A percentile compares a stretch with the other conserved stretches of the same genome.
Evolutionary conservation across 768 basidiomycete genomes (phyloP).

Genomic region (Sporobolomyces roseus): DNA sequence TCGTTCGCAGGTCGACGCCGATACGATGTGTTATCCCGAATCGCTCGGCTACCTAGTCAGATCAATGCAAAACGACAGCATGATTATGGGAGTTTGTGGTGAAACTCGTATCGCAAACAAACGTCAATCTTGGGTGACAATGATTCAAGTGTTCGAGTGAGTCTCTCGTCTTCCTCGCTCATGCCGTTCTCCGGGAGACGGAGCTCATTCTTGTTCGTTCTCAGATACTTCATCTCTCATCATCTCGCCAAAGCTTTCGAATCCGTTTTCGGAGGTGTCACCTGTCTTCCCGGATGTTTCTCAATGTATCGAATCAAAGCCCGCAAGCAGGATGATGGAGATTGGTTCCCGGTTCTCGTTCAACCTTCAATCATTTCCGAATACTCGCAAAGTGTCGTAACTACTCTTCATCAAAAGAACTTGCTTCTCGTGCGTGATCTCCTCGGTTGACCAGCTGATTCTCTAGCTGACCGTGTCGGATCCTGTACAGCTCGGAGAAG

Average conservation of each 20-base stretch:
- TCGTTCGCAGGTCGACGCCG: constrained; percentile 79
- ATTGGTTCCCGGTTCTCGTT: constrained; percentile 95
- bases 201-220: neutral
- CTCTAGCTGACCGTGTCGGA: neutral
- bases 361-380: constrained; percentile 97
- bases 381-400: constrained; percentile 89
- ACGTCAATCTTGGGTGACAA: constrained; percentile 94
- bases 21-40: constrained; percentile 89
- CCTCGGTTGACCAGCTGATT: neutral
- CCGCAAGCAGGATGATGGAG: constrained; percentile 76
- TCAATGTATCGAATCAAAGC: constrained; percentile 99
- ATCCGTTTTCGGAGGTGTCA: constrained; percentile 98
- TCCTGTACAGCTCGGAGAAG: constrained; percentile 68
- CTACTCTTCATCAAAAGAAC: constrained; percentile 96
- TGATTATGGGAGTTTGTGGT: constrained; percentile 99
- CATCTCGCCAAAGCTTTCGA: constrained; percentile 98
- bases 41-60: constrained; percentile 89
- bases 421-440: constrained; percentile 58
- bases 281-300: constrained; percentile 98
- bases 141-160: constrained; percentile 88
- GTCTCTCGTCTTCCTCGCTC: neutral
- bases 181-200: neutral
- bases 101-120: constrained; percentile 99
- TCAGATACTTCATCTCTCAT: constrained; percentile 89
- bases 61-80: constrained; percentile 96